phyloP scores from a whole-genome alignment of 495 filamentous ascomycete species.

The Cercophora sp. region DNA sequence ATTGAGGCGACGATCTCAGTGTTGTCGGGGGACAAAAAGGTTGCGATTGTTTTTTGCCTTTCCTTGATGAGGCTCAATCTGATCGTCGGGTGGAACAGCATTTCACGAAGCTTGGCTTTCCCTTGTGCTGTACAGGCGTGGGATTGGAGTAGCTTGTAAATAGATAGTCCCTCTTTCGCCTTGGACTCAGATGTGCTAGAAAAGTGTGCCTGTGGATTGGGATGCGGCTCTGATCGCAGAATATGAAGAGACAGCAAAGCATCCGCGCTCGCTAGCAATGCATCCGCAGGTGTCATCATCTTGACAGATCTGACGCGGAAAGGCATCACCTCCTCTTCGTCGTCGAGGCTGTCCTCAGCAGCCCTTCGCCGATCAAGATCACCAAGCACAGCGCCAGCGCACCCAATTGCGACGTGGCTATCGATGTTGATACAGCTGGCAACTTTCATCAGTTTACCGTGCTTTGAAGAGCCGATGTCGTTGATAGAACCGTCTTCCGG shows the following conservation, averaged over 20 bases:
- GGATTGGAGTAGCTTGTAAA: slow-evolving; percentile 78
- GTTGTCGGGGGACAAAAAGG: slow-evolving; percentile 72
- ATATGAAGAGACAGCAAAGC: slow-evolving; percentile 82
- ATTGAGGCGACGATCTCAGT: slow-evolving; percentile 50
- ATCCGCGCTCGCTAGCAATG: slow-evolving; percentile 83
- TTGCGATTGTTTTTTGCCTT: slow-evolving; percentile 64
- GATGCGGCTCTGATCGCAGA: slow-evolving; percentile 77
- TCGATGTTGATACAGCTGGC: slow-evolving; percentile 74
- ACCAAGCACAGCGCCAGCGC: slow-evolving; percentile 77
- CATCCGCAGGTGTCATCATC: slow-evolving; percentile 72
- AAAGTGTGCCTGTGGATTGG: slow-evolving; percentile 78
- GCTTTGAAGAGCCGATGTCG: slow-evolving; percentile 49
- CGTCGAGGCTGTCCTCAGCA: slow-evolving; percentile 53
- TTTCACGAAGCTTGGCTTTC: slow-evolving; percentile 67
- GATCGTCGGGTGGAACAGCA: slow-evolving; percentile 77
- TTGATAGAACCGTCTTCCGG: slow-evolving; percentile 43
- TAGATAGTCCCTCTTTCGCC: slow-evolving; percentile 82
- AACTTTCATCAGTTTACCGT: slow-evolving; percentile 67
- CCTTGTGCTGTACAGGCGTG: slow-evolving; percentile 82
- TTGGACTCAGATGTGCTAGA: slow-evolving; percentile 62
- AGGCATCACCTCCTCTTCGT: slow-evolving; percentile 40
- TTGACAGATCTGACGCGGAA: slow-evolving; percentile 63
- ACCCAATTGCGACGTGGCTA: slow-evolving; percentile 61
- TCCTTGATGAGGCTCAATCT: slow-evolving; percentile 66
- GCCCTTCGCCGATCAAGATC: slow-evolving; percentile 71